Percentiles rank a stretch among this genome's conserved stretches.
Conservation (phyloP, 306 rosid genomes). For the Citrullus colocynthis region DNA sequence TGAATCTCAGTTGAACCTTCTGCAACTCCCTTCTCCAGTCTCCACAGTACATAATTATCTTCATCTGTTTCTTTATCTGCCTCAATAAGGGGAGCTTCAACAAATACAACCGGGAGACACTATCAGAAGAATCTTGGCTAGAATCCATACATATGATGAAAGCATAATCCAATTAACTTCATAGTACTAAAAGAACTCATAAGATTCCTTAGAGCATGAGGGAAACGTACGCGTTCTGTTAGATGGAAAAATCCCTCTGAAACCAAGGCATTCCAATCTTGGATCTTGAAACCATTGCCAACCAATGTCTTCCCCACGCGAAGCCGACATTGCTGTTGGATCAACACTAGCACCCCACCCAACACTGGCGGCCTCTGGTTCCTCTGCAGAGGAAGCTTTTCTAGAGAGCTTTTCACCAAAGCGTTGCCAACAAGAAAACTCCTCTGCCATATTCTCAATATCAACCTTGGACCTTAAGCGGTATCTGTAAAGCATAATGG, state of each 20-base stretch:
- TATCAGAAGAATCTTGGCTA: neutral
- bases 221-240: slow-evolving; percentile 48
- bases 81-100: slow-evolving; percentile 78
- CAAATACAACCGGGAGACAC: neutral
- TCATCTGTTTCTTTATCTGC: slow-evolving; percentile 74
- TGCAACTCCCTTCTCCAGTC: slow-evolving; percentile 70
- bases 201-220: neutral
- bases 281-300: slow-evolving; percentile 96
- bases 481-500: slow-evolving; percentile 36
- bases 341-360: slow-evolving; percentile 82
- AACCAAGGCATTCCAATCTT: slow-evolving; percentile 68
- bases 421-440: slow-evolving; percentile 81
- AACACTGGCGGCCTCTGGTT: slow-evolving; percentile 72
- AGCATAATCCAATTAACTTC: neutral
- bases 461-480: slow-evolving; percentile 94
- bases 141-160: neutral
- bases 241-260: slow-evolving; percentile 83
- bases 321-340: slow-evolving; percentile 39
- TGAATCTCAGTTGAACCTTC: slow-evolving; percentile 89
- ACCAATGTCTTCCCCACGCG: slow-evolving; percentile 40
- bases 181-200: neutral
- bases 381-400: slow-evolving; percentile 34
- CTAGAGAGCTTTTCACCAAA: slow-evolving; percentile 38
- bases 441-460: slow-evolving; percentile 57
- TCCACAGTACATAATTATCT: slow-evolving; percentile 59